Evolutionary conservation across 1,284 basidiomycete species (phyloP).

Genomic region (Marasmius oreades): DNA sequence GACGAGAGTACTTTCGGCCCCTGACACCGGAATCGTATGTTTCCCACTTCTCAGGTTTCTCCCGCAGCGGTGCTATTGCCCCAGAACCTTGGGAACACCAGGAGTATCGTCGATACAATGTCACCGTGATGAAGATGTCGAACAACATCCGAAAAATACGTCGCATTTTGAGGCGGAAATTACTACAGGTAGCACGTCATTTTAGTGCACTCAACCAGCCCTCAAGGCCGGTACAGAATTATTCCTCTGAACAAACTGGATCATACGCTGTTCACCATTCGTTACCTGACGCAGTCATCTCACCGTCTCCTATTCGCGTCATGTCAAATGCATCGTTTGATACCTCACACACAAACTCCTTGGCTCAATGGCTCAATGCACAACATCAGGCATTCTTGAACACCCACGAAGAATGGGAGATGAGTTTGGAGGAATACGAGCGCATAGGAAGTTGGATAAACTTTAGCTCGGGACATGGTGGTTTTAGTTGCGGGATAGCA

Average conservation of each 20-base stretch:
- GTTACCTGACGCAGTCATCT: background rate
- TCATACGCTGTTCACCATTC: background rate
- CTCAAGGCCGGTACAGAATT: background rate
- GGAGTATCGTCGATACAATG: slow-evolving; percentile 12
- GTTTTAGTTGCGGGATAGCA: slow-evolving; percentile 9
- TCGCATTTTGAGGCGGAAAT: slow-evolving; percentile 19
- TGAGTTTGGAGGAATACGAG: slow-evolving; percentile 46
- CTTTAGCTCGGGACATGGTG: slow-evolving; percentile 12
- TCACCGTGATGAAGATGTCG: slow-evolving; percentile 18
- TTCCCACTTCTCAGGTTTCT: slow-evolving; percentile 18
- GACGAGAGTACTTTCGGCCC: slow-evolving; percentile 33
- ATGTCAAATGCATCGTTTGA: slow-evolving; percentile 18
- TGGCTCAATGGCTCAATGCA: slow-evolving; percentile 38
- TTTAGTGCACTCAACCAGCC: background rate
- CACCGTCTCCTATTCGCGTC: background rate
- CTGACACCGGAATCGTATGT: slow-evolving; percentile 24
- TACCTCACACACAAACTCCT: slow-evolving; percentile 31
- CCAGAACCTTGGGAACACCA: slow-evolving; percentile 33
- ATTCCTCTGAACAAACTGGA: background rate
- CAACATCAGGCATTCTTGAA: slow-evolving; percentile 22
- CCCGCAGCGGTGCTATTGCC: slow-evolving; percentile 35
- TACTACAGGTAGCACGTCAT: slow-evolving; percentile 13
- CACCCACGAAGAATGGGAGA: slow-evolving; percentile 21
- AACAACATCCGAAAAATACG: slow-evolving; percentile 28
- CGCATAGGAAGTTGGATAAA: slow-evolving; percentile 44